phyloP scores from a whole-genome alignment of 495 filamentous ascomycete species.

The Penicillium angulare region DNA sequence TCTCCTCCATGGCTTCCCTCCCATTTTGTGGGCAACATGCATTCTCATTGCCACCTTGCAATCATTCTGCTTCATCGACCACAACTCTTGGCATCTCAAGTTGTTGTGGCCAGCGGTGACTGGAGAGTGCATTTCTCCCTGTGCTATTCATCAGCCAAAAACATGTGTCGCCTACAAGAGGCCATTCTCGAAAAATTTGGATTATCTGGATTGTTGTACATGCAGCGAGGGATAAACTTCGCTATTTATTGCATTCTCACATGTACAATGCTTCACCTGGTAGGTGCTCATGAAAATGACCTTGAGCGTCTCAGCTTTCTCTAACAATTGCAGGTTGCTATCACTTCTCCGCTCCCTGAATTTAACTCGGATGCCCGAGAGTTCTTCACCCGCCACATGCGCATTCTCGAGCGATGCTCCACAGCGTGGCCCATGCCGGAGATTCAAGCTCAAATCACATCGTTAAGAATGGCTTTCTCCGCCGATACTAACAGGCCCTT shows the following conservation, averaged over 20 bases:
- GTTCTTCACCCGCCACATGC: slow-evolving; percentile 94
- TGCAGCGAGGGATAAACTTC: slow-evolving; percentile 94
- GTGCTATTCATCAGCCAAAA: slow-evolving; percentile 84
- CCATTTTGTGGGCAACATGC: slow-evolving; percentile 88
- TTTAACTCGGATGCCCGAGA: slow-evolving; percentile 82
- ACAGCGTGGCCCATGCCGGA: slow-evolving; percentile 88
- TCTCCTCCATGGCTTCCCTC: slow-evolving; percentile 83
- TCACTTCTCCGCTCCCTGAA: slow-evolving; percentile 91
- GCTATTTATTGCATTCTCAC: slow-evolving; percentile 90
- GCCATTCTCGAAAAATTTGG: slow-evolving; percentile 75
- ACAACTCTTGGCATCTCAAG: slow-evolving; percentile 75
- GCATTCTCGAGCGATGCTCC: slow-evolving; percentile 84
- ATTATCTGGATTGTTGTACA: slow-evolving; percentile 78
- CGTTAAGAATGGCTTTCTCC: slow-evolving; percentile 88
- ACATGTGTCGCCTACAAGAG: slow-evolving; percentile 88
- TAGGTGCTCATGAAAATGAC: slow-evolving; percentile 45
- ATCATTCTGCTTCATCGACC: slow-evolving; percentile 88
- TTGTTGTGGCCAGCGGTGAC: slow-evolving; percentile 65
- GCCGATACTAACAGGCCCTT: slow-evolving; percentile 84
- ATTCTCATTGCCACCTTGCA: slow-evolving; percentile 86
- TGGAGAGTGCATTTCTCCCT: slow-evolving; percentile 89
- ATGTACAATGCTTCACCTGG: slow-evolving; percentile 93
- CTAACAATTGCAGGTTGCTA: slow-evolving; percentile 66
- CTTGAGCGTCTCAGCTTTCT: slow-evolving; percentile 5
- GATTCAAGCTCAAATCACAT: slow-evolving; percentile 87